Evolutionary conservation across 2,329 filamentous ascomycete genomes (phyloP), one percentile per base, ranked within the genome.

Genomic region (Fonsecaea nubica): DNA sequence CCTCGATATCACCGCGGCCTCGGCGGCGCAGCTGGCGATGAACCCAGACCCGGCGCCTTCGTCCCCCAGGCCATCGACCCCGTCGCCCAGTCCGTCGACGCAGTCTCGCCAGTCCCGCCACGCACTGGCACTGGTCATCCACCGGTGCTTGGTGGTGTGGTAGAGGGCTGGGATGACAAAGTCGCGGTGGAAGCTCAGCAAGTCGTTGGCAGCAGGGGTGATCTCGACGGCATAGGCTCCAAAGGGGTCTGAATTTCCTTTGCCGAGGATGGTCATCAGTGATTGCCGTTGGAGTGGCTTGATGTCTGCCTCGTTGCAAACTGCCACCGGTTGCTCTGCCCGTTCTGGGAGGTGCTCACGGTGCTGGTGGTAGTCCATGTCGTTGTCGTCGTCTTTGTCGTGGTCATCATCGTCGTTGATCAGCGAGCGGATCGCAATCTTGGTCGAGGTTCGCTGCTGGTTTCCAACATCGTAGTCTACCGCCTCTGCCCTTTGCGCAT

Each of bases 231-330:
- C 59, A 13, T 54, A 45, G 12, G 48, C 36, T 8, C 38, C 50
- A 48, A 62, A 62, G 12, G 58, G 58, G 48, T 62, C 58, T 9
- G 58, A 62, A 12, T 62, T 62, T 4, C 58, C 58, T 30, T 62
- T 50, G 18, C 33, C 40, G n/a, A 62, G 13, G 8, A 62, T 40
- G 7, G 58, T 53, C 40, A 25, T 53, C 9, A 48, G 33, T 2
- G 48, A 54, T 15, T 40, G n/a, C 30, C 25, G 36, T 38, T 40
- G 56, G 18, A 42, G 10, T 9, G 42, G 56, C 10, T 30, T 5
- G 15, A 10, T 58, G 4, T 45, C 7, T 9, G 18, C 36, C 36
- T 30, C 8, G 35, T 21, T 25, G 25, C 3, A 18, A 7, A 15
- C 25, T 12, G 2, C 13, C 18, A 15, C 9, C 6, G 18, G 36